A percentile compares a stretch with the other conserved stretches of the same genome.
Conservation (phyloP, 169 alveolate species). For the Plasmodium gallinaceum region DNA sequence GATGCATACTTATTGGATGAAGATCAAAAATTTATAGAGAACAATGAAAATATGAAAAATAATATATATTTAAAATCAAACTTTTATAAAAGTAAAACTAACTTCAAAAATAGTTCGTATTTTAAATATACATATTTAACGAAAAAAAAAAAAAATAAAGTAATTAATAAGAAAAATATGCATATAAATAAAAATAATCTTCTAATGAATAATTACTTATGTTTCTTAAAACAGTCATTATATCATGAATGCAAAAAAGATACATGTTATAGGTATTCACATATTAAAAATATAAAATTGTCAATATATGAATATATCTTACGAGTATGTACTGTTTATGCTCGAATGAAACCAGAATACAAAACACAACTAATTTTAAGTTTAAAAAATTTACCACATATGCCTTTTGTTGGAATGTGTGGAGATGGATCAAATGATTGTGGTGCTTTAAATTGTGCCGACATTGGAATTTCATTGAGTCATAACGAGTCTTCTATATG, state of each 20-base stretch:
- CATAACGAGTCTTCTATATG: conserved; percentile 88
- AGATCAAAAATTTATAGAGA: too few species aligned
- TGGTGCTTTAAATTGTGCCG: conserved; percentile 91
- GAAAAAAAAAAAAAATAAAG: too few species aligned
- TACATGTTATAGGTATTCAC: not conserved
- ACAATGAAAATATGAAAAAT: too few species aligned
- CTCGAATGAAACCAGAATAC: conserved; percentile 2
- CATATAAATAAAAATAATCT: too few species aligned
- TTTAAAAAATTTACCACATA: conserved; percentile 8
- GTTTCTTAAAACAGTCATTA: not conserved
- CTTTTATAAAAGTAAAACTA: too few species aligned
- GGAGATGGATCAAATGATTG: conserved; percentile 96
- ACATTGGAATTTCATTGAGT: conserved; percentile 90
- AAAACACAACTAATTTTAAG: not conserved
- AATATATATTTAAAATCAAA: too few species aligned
- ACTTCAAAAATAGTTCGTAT: too few species aligned
- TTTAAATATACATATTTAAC: too few species aligned
- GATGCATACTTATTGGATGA: too few species aligned
- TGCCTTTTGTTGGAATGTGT: conserved; percentile 89
- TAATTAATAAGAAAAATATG: too few species aligned
- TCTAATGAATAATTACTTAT: too few species aligned
- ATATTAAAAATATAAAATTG: conserved; percentile 7
- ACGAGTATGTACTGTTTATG: conserved; percentile 3
- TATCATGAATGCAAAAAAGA: not conserved
- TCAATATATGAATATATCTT: not conserved